Percentiles rank a stretch among this genome's conserved stretches.
phyloP scores from a whole-genome alignment of 495 filamentous ascomycete species.

The Penicillium nucicola region DNA sequence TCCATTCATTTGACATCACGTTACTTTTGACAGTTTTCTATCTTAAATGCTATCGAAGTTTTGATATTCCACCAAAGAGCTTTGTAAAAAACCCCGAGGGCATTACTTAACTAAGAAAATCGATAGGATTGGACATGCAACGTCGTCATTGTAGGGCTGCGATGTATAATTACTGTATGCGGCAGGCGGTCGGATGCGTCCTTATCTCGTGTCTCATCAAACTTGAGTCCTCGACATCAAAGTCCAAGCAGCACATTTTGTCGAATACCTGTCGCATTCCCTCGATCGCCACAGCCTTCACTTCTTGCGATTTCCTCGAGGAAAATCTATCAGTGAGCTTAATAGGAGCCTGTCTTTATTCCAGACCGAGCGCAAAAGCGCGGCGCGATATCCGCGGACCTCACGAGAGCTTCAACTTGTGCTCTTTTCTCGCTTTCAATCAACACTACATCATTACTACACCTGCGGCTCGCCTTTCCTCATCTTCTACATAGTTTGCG shows the following conservation, averaged over 20 bases:
- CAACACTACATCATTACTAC: no score
- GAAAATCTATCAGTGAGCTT: neutral
- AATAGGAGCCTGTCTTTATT: neutral
- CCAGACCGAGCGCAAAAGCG: neutral
- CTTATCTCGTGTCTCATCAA: conserved; percentile 3
- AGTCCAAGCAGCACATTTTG: no score
- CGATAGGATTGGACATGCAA: neutral
- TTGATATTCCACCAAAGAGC: neutral
- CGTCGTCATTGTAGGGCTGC: neutral
- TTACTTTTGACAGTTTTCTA: neutral
- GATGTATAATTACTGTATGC: neutral
- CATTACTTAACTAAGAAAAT: no score
- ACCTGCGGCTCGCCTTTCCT: no score
- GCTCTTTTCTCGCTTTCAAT: neutral
- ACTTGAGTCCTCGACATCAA: neutral
- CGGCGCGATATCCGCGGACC: neutral
- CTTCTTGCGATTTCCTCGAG: neutral
- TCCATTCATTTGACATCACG: neutral
- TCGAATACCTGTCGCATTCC: no score
- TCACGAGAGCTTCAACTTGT: neutral
- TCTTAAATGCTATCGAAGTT: no score
- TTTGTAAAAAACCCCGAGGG: no score
- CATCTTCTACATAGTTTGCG: neutral
- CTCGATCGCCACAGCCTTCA: neutral
- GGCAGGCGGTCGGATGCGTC: conserved; percentile 7